A percentile compares a stretch with the other conserved stretches of the same genome.
phyloP scores from a whole-genome alignment of 768 basidiomycete genomes.

The Amanita rimosa region DNA sequence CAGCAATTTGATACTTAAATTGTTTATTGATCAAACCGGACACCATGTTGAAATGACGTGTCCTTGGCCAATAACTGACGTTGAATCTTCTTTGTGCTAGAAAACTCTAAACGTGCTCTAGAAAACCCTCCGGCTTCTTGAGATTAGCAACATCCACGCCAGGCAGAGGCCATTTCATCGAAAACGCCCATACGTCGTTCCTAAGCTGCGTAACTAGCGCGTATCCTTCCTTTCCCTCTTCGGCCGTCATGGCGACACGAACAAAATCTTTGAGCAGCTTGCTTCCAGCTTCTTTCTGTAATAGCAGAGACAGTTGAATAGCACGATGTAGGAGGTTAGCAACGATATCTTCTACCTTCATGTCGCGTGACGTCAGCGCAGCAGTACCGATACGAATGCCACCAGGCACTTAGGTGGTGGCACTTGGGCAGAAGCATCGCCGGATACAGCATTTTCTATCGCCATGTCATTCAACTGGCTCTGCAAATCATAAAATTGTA shows the following conservation, averaged over 20 bases:
- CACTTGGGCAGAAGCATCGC: constrained; percentile 91
- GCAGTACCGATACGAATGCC: constrained; percentile 95
- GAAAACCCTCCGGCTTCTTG: constrained; percentile 51
- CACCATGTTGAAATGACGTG: background rate
- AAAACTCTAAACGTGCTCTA: constrained; percentile 28
- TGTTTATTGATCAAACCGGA: constrained; percentile 3
- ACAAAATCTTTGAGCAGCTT: constrained; percentile 97
- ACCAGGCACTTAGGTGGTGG: too few species aligned
- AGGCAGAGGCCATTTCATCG: constrained; percentile 84
- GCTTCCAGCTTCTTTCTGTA: constrained; percentile 91
- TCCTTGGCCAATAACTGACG: constrained; percentile 17
- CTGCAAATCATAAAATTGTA: constrained; percentile 4
- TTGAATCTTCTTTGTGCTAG: constrained; percentile 34
- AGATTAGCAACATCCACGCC: constrained; percentile 52
- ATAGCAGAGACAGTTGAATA: constrained; percentile 77
- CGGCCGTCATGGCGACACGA: constrained; percentile 56
- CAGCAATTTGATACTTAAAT: too few species aligned
- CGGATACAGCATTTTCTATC: constrained; percentile 91
- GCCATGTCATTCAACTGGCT: background rate
- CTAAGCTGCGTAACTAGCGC: constrained; percentile 63
- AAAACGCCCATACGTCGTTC: constrained; percentile 74
- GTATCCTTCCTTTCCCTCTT: constrained; percentile 62
- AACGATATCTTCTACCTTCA: constrained; percentile 84
- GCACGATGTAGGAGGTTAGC: constrained; percentile 90
- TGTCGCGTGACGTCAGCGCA: constrained; percentile 89